phyloP scores from a whole-genome alignment of 169 alveolate species.

The Pseudocohnilembus persalinus region DNA sequence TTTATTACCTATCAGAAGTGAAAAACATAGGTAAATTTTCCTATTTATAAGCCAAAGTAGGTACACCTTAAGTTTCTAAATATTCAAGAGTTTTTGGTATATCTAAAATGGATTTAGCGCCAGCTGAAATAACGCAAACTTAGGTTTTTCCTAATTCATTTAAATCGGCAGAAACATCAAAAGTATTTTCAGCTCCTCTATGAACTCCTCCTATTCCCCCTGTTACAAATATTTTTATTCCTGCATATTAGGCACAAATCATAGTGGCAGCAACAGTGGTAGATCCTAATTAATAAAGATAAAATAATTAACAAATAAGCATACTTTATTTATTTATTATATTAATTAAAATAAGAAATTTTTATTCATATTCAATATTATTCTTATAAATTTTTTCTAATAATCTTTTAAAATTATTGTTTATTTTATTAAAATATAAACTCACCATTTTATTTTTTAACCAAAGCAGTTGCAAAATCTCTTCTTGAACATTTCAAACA shows the following conservation, averaged over 20 bases:
- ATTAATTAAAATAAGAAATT: too few relatives aligned
- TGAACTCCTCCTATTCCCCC: constrained; percentile 92
- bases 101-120: constrained; percentile 87
- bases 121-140: constrained; percentile 86
- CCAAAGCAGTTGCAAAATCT: constrained; percentile 68
- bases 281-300: constrained; percentile 52
- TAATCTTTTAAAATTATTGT: constrained; percentile 20
- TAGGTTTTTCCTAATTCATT: constrained; percentile 80
- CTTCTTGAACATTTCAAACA: constrained; percentile 78
- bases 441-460: constrained; percentile 47
- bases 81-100: constrained; percentile 87
- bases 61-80: constrained; percentile 87
- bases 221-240: constrained; percentile 83
- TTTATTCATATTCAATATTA: too few relatives aligned
- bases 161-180: constrained; percentile 85
- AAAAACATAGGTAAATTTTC: constrained; percentile 85
- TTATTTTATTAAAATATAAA: too few relatives aligned
- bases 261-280: constrained; percentile 91
- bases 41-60: constrained; percentile 76
- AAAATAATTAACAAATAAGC: not conserved
- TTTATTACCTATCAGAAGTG: constrained; percentile 40
- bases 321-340: too few relatives aligned
- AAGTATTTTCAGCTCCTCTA: constrained; percentile 80
- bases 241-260: constrained; percentile 81
- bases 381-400: constrained; percentile 31